Evolutionary conservation across 176 grass and related monocot genomes (phyloP), one percentile per base, ranked within the genome.

Genomic region (Melocanna baccifera): DNA sequence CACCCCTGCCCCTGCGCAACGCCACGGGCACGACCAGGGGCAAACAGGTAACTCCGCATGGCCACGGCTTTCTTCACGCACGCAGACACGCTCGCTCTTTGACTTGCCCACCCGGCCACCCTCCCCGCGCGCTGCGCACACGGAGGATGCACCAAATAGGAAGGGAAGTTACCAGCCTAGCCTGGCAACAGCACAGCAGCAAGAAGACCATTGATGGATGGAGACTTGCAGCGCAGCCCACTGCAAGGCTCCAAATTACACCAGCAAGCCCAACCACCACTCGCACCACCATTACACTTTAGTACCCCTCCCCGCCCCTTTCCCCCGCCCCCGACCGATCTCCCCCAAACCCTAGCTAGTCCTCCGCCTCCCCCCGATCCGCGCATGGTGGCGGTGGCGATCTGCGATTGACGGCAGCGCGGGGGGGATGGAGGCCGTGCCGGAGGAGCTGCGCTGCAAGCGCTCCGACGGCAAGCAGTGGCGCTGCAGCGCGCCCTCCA

Each of bases 381-480:
- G 78, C 79, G 22, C 79, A 39, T 67, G 78, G 37, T 6, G 40
- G 12, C 72, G 40, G 62, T 42, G 28, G 22, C 62, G 76, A 51
- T 43, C 46, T 23, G 43, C 13, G 20, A 5, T 46, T 73, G 58
- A 12, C 75, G 28, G 62, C 46, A 67, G 32, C 62, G 59, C 48
- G 41, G 56, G 84, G 62, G 75, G 69, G 81, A 89, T 81, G 87
- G 92, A 80, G 59, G 83, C 85, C 66, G 83, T 91, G 79, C 85
- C 93, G 62, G 96, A 99, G 81, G 96, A 96, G 25, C 72, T 96
- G 69, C 82, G 96, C 40, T 99, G 96, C 96, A 99, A 96, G 87
- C 90, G 96, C 71, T 99, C 96, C 29, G 96, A 99, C 79, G 96
- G 96, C 43, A 99, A 99, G 91, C 96, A 99, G 91, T 99, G 96